Evolutionary conservation across 805 yeast genomes (phyloP).

Genomic region (Sporopachydermia lactativora): DNA sequence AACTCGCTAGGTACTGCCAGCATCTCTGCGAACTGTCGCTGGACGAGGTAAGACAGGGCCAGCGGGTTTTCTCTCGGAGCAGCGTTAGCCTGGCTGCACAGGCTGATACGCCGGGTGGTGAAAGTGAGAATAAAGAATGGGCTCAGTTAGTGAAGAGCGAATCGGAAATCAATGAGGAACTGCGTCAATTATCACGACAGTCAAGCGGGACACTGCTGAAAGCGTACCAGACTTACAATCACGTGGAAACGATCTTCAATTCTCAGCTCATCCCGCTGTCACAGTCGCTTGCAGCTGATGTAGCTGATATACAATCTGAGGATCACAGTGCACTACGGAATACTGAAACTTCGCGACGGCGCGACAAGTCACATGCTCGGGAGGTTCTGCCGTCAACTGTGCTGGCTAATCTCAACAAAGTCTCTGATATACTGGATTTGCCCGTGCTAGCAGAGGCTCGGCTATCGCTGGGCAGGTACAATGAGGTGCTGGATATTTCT

Average conservation of each 20-base stretch:
- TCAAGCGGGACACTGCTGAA: constrained; percentile 10
- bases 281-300: constrained; percentile 5
- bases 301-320: constrained; percentile 9
- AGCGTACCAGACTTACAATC: constrained; percentile 7
- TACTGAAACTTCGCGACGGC: constrained; percentile 9
- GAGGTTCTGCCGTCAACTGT: constrained; percentile 22
- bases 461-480: constrained; percentile 73
- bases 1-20: not conserved
- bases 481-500: constrained; percentile 78
- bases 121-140: not conserved
- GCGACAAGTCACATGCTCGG: constrained; percentile 4
- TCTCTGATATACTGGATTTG: constrained; percentile 67
- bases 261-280: constrained; percentile 8
- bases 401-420: constrained; percentile 49
- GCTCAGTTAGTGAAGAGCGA: not conserved
- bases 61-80: not conserved
- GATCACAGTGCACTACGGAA: constrained; percentile 11
- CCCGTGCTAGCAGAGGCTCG: constrained; percentile 80
- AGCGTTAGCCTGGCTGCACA: not conserved
- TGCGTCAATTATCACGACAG: not conserved
- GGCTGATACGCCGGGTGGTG: not conserved
- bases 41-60: not conserved
- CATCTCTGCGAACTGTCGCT: not conserved
- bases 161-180: not conserved
- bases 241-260: constrained; percentile 7